Percentiles rank a stretch among this genome's conserved stretches.
Conservation (phyloP, 2,329 filamentous ascomycete genomes). For the Beauveria scarabaeidicola region DNA sequence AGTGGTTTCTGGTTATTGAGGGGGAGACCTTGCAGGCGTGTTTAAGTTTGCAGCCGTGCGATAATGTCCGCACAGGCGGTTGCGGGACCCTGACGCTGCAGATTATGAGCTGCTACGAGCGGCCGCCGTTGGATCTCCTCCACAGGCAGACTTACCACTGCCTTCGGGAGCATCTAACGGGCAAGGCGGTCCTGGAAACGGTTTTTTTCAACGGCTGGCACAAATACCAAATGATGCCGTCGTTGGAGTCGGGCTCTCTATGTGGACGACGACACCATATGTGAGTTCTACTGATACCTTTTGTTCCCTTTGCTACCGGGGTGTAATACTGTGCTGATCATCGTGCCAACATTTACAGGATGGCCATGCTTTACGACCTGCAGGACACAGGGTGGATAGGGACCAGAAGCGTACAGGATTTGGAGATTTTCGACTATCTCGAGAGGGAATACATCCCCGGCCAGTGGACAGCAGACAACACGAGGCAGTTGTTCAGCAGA, state of each 20-base stretch:
- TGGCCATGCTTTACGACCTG: background rate
- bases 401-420: background rate
- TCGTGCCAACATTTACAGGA: background rate
- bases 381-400: background rate
- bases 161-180: background rate
- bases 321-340: background rate
- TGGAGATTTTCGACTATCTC: background rate
- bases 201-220: background rate
- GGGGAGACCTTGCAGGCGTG: background rate
- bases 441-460: background rate
- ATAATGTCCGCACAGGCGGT: background rate
- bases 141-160: background rate
- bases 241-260: background rate
- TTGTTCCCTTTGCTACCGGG: background rate
- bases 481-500: background rate
- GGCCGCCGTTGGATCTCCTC: background rate
- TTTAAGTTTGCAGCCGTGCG: background rate
- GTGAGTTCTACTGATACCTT: background rate
- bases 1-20: slow-evolving; percentile 5
- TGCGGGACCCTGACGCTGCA: background rate
- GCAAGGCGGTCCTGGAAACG: background rate
- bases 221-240: background rate
- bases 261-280: background rate
- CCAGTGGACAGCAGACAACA: background rate
- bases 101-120: background rate